Conservation (phyloP, 176 grass and related monocot genomes). For the Hordeum vulgare region MorexV3_pseudomolecules_assembly NC_058522.1:343637061-343637560, state of each 20-base stretch:
- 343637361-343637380: not conserved
- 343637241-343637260: not conserved
- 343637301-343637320: not conserved
- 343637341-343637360: not conserved
- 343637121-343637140: not conserved
- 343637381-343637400: not conserved
- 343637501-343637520: not conserved
- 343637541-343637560: not conserved
- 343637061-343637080: conserved; percentile 85
- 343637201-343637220: not conserved
- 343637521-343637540: not conserved
- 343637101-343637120: conserved; percentile 65
- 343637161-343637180: not conserved
- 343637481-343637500: not conserved
- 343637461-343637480: not conserved
- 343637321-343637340: not conserved
- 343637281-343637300: not conserved
- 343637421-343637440: not conserved
- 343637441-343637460: not conserved
- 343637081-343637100: conserved; percentile 73
- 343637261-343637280: not conserved
- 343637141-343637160: not conserved
- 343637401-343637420: not conserved
- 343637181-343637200: not conserved
- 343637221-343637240: too few relatives aligned